Conservation (phyloP, 2,329 filamentous ascomycete species). For the Colletotrichum paranaense region DNA sequence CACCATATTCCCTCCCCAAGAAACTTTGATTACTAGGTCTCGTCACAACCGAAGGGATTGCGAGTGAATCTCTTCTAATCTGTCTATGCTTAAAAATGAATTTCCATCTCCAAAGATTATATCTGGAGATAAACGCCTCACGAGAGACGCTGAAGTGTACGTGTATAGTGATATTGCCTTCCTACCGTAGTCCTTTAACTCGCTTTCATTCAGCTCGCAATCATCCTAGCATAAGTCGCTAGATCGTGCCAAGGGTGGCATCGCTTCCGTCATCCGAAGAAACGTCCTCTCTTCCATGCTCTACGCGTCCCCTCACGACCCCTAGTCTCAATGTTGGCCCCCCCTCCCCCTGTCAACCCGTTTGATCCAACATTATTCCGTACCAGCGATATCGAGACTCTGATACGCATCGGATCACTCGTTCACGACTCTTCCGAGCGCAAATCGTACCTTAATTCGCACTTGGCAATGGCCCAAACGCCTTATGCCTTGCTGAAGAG, state of each 20-base stretch:
- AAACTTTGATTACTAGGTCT: not conserved
- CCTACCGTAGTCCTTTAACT: no score
- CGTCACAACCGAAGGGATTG: not conserved
- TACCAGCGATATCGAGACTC: slow-evolving; percentile 13
- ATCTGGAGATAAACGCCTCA: not conserved
- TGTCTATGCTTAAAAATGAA: no score
- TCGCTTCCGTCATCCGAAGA: slow-evolving; percentile 5
- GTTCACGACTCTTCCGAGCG: slow-evolving; percentile 13
- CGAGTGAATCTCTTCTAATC: no score
- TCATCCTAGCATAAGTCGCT: not conserved
- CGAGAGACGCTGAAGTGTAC: no score
- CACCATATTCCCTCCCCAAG: no score
- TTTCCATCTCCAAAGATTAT: not conserved
- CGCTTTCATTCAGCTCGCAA: no score
- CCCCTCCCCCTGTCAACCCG: not conserved
- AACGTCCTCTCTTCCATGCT: not conserved
- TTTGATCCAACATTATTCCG: slow-evolving; percentile 22
- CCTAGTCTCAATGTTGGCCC: not conserved
- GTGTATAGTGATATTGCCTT: no score
- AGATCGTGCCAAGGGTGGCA: not conserved
- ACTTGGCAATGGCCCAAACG: slow-evolving; percentile 26
- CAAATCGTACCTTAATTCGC: not conserved
- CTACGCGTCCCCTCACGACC: not conserved
- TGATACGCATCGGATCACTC: slow-evolving; percentile 24
- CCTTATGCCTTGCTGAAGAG: not conserved